Percentiles rank a stretch among this genome's conserved stretches.
phyloP scores from a whole-genome alignment of 352 stramenopile genomes.

The Phytophthora foliorum region DNA sequence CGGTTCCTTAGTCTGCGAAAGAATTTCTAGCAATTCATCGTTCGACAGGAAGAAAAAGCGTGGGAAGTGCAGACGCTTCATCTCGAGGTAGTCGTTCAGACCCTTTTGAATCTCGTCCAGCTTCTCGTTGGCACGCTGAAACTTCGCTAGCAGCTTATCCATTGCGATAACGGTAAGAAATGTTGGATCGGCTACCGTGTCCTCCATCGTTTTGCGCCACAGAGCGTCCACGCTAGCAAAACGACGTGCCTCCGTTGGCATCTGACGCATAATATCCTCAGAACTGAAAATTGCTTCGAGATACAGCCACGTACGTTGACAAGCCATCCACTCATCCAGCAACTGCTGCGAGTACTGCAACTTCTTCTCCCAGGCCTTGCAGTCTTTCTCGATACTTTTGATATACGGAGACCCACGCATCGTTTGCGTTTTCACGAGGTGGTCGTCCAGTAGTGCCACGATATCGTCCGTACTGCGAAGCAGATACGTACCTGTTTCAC shows the following conservation, averaged over 20 bases:
- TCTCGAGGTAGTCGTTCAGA: slow-evolving; percentile 95
- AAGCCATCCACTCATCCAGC: slow-evolving; percentile 96
- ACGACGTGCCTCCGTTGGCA: slow-evolving; percentile 92
- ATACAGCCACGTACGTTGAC: slow-evolving; percentile 96
- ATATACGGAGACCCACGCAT: slow-evolving; percentile 96
- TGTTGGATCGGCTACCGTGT: slow-evolving; percentile 88
- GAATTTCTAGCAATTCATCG: slow-evolving; percentile 94
- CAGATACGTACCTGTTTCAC: slow-evolving; percentile 94
- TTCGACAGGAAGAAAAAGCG: slow-evolving; percentile 97
- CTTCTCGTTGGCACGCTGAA: slow-evolving; percentile 94
- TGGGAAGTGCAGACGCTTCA: slow-evolving; percentile 94
- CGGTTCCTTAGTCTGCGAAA: slow-evolving; percentile 95
- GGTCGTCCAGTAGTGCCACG: slow-evolving; percentile 93
- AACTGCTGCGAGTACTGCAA: slow-evolving; percentile 91
- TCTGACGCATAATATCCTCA: slow-evolving; percentile 97
- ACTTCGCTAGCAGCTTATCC: slow-evolving; percentile 93
- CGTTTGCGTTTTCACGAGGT: slow-evolving; percentile 96
- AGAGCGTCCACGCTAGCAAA: slow-evolving; percentile 92
- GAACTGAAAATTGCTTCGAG: slow-evolving; percentile 96
- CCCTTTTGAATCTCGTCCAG: slow-evolving; percentile 96
- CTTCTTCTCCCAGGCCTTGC: slow-evolving; percentile 91
- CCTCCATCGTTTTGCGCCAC: slow-evolving; percentile 95
- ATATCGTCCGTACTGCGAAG: slow-evolving; percentile 92
- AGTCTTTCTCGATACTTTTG: slow-evolving; percentile 94
- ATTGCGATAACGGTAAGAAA: slow-evolving; percentile 92